These are phyloP conservation scores for Lactarius tabidus DNA, from an alignment of 768 basidiomycete species.

Conservation along the genomic window DNA sequence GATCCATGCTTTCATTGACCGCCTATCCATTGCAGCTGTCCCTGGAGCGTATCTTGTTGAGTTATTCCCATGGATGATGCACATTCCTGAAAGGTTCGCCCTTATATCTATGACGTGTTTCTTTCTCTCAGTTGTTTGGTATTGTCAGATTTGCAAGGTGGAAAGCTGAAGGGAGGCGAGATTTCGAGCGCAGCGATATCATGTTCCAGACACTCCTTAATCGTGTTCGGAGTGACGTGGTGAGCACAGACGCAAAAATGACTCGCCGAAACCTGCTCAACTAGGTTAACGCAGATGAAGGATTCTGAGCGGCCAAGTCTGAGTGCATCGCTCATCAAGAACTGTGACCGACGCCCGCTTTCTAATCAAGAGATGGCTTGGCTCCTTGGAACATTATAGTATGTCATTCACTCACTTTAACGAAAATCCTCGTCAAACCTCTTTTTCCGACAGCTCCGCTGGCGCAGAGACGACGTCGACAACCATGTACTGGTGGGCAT, in stretches of 20 bases:
- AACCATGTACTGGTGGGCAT: conserved; percentile 11
- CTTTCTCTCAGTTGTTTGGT: neutral
- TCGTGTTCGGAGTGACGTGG: neutral
- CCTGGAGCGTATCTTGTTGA: neutral
- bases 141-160: neutral
- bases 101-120: neutral
- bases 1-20: neutral
- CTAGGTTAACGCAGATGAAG: neutral
- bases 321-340: neutral
- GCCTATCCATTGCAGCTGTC: neutral
- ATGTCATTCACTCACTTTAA: neutral
- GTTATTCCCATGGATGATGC: neutral
- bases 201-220: neutral
- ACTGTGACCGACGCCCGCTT: neutral
- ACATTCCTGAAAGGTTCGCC: neutral
- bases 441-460: conserved; percentile 4
- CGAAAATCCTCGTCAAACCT: too few relatives aligned
- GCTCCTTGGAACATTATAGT: neutral
- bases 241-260: neutral
- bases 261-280: neutral
- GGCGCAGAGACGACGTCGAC: conserved; percentile 15
- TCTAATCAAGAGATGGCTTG: neutral
- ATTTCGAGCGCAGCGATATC: neutral
- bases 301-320: neutral
- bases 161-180: neutral